phyloP scores from a whole-genome alignment of 1,139 yeast species.

The Wickerhamiella pararugosa region DNA sequence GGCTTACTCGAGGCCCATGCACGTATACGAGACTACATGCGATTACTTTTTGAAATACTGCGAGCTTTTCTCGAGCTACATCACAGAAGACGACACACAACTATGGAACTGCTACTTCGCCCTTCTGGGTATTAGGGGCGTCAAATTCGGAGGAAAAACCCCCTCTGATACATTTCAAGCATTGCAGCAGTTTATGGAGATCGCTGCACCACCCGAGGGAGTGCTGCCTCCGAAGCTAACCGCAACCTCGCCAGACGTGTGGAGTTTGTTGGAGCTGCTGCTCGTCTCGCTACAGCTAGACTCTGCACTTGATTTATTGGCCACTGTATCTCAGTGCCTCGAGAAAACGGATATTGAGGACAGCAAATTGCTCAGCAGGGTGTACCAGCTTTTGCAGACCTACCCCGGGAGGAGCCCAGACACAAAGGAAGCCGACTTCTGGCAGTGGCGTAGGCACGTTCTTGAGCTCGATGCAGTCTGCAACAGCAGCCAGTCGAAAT shows the following conservation, averaged over 20 bases:
- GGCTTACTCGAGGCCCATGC: neutral
- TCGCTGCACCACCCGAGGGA: neutral
- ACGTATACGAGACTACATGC: neutral
- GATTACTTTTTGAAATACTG: neutral
- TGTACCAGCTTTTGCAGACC: neutral
- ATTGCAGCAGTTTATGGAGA: neutral
- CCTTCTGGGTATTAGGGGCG: neutral
- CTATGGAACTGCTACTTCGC: slow-evolving; percentile 4
- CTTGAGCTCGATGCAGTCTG: neutral
- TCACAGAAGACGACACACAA: neutral
- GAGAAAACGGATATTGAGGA: neutral
- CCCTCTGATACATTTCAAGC: neutral
- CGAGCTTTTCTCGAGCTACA: neutral
- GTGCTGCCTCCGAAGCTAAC: neutral
- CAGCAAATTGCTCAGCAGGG: neutral
- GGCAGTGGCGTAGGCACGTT: slow-evolving; percentile 1
- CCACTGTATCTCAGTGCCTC: neutral
- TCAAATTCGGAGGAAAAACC: neutral
- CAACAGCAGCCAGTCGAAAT: neutral
- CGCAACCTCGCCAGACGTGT: neutral
- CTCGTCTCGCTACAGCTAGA: slow-evolving; percentile 1
- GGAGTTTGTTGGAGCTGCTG: slow-evolving; percentile 3
- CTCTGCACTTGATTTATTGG: neutral
- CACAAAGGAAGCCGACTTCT: neutral
- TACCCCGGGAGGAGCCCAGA: neutral